Base-by-base conservation (phyloP, 169 alveolate genomes). In the Eimeria mitis region DNA sequence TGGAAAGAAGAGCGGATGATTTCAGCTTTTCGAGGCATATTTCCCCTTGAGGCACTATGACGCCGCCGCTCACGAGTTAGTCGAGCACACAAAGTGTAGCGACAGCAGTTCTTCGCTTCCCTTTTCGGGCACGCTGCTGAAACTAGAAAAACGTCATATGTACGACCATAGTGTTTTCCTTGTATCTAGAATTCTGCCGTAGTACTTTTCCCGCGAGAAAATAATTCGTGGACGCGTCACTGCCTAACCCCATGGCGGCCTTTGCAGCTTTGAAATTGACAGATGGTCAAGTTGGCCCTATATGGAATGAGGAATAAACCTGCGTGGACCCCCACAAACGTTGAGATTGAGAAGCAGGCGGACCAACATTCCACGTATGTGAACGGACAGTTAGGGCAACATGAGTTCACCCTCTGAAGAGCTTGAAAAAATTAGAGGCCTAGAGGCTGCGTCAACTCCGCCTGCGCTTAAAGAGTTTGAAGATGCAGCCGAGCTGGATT, bases 401-500 rank as follows among this genome's bases (percentile, higher is more conserved):
- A 40, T 73, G 83, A 73, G 56, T 1, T 71, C 81, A 40, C 31
- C 49, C 49, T 37, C 54, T 73, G 56, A 40, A 0, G 54, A 40
- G 13, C 52, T n/a, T 73, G 83, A 37, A 40, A 73, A 73, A 19
- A 40, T 40, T 37, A 73, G 19, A 23, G n/a, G 70, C 8, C 25
- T 49, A 49, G 68, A 78, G 28, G 88, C 25, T 52, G 13, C 88
- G 23, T 78, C 68, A 1, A 68, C 47, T 23, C 49, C 44, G n/a
- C 61, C 65, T 47, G 47, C 47, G 25, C 49, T 78, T n/a, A 52
- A 78, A 21, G 88, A 52, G 28, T 11, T 47, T 0, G 88, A 52
- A 34, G 68, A 49, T 28, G 88, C 49, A 47, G 31, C 52, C n/a
- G 88, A 78, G 21, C 88, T 78, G 88, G 49, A 78, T 78, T 78